These are phyloP conservation scores for Zanthoxylum bungeanum DNA, from an alignment of 345 rosid species.

Conservation along the genomic window DNA sequence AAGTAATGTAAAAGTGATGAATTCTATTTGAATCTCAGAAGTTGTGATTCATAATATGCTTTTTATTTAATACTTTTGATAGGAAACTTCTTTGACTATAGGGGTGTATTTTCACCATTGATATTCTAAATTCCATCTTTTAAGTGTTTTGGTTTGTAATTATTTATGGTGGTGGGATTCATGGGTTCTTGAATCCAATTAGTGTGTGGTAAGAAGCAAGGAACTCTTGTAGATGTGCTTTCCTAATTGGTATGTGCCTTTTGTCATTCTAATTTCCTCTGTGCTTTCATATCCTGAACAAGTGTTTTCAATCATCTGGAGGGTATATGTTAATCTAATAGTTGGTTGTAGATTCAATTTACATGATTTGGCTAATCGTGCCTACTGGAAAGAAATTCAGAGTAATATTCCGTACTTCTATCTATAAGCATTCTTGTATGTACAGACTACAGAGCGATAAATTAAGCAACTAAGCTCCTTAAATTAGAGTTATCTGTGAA, in stretches of 20 bases:
- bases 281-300: background rate
- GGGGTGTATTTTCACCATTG: background rate
- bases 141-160: background rate
- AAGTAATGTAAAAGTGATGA: background rate
- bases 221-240: background rate
- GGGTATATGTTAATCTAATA: background rate
- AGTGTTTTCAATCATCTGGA: background rate
- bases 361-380: background rate
- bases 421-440: background rate
- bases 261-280: background rate
- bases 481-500: background rate
- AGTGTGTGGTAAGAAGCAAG: background rate
- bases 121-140: background rate
- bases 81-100: background rate
- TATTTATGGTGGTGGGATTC: background rate
- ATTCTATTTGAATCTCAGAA: background rate
- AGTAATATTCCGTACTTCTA: background rate
- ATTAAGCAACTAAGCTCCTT: background rate
- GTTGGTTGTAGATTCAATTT: background rate
- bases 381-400: constrained; percentile 6
- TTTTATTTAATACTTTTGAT: background rate
- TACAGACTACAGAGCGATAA: background rate
- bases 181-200: background rate
- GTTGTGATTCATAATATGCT: background rate
- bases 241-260: background rate